These are phyloP conservation scores for Bathelium albidoporum DNA, from an alignment of 495 filamentous ascomycete species.

Conservation along the genomic window DNA sequence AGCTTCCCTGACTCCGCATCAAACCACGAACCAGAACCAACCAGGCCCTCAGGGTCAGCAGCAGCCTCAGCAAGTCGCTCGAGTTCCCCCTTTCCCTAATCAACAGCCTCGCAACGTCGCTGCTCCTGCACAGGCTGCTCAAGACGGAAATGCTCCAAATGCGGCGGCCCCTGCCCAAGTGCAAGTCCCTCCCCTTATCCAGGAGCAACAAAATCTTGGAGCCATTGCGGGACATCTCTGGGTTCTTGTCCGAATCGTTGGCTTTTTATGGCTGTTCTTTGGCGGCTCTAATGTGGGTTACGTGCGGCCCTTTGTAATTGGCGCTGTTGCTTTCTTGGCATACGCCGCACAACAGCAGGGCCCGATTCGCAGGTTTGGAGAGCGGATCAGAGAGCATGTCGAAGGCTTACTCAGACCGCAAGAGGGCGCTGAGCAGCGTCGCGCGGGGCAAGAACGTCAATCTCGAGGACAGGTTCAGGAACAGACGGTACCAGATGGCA, in stretches of 20 bases:
- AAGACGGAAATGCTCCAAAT: not conserved
- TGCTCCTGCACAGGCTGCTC: not conserved
- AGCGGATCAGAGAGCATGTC: slow-evolving; percentile 50
- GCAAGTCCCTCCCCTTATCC: not conserved
- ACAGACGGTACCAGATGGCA: not conserved
- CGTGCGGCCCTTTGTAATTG: slow-evolving; percentile 41
- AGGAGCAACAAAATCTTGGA: slow-evolving; percentile 15
- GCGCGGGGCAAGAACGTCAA: not conserved
- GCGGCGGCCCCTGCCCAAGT: not conserved
- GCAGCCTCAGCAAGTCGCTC: slow-evolving; percentile 5
- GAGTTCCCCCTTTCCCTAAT: not conserved
- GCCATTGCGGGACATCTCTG: slow-evolving; percentile 45
- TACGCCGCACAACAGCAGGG: not conserved
- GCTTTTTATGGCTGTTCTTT: slow-evolving; percentile 73
- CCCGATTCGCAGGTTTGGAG: slow-evolving; percentile 42
- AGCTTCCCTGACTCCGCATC: slow-evolving; percentile 1
- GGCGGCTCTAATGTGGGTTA: slow-evolving; percentile 51
- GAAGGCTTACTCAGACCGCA: slow-evolving; percentile 16
- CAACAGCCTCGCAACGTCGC: slow-evolving; percentile 2
- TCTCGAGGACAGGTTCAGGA: slow-evolving; percentile 3
- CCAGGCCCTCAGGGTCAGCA: slow-evolving; percentile 4
- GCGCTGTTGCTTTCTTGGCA: not conserved
- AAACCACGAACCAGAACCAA: slow-evolving; percentile 12
- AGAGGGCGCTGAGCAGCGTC: not conserved
- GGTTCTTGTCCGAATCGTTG: slow-evolving; percentile 64